phyloP scores from a whole-genome alignment of 1,139 yeast genomes.

The Scheffersomyces illinoinensis region DNA sequence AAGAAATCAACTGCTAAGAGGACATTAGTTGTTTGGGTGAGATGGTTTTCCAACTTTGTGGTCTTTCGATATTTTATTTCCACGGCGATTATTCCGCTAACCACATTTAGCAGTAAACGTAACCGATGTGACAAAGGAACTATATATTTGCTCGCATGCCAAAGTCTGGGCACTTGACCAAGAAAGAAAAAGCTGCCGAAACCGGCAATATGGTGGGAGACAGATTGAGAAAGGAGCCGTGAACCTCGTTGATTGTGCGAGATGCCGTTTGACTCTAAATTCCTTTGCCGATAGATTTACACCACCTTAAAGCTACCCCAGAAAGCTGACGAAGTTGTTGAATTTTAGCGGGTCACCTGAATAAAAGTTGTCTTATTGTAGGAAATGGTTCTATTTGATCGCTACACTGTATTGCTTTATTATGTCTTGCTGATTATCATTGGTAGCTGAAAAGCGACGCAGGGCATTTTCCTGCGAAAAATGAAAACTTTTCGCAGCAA shows the following conservation, averaged over 20 bases:
- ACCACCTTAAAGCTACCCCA: background rate
- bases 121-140: conserved; percentile 2
- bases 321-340: background rate
- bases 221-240: background rate
- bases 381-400: too few relatives aligned
- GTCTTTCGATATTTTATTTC: background rate
- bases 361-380: background rate
- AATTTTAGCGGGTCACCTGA: background rate
- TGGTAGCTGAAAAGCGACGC: background rate
- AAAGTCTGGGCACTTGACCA: background rate
- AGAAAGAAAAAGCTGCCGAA: background rate
- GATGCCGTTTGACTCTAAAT: background rate
- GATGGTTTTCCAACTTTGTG: background rate
- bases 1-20: background rate
- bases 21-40: background rate
- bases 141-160: background rate
- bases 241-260: background rate
- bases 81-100: background rate
- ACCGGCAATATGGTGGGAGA: background rate
- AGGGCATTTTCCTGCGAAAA: background rate
- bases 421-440: background rate
- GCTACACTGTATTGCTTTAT: background rate
- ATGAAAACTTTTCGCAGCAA: background rate
- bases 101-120: background rate
- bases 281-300: background rate